Percentiles rank a stretch among this genome's conserved stretches.
Evolutionary conservation across 73 alveolate genomes (phyloP).

Genomic region (Tetrahymena borealis): DNA sequence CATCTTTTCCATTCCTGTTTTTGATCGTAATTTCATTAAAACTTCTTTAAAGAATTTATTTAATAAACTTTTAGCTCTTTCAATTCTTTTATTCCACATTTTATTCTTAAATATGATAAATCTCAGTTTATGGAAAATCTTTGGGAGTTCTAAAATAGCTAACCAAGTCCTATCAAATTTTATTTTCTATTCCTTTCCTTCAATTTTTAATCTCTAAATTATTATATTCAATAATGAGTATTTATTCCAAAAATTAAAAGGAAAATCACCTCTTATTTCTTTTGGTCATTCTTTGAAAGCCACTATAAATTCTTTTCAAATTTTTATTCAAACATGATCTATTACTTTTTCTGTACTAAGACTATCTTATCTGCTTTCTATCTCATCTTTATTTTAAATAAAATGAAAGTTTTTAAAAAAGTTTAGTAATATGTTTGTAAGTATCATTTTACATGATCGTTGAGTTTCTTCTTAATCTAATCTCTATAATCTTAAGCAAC

Average conservation of each 20-base stretch:
- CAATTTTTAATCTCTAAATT: not conserved
- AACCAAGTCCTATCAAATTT: not conserved
- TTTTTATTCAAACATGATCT: not conserved
- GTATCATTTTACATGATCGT: not conserved
- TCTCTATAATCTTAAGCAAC: not conserved
- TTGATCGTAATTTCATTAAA: not conserved
- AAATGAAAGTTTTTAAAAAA: not conserved
- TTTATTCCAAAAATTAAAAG: no score
- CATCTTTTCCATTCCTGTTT: not conserved
- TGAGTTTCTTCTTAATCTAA: not conserved
- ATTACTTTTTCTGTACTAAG: not conserved
- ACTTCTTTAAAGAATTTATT: not conserved
- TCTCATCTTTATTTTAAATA: not conserved
- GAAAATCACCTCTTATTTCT: not conserved
- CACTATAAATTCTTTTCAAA: not conserved
- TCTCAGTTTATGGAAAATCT: not conserved
- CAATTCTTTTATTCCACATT: not conserved
- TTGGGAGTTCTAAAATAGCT: not conserved
- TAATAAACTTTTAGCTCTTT: not conserved
- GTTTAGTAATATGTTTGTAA: no score
- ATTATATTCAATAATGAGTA: not conserved
- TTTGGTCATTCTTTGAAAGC: not conserved
- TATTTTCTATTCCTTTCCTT: not conserved
- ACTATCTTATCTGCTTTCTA: not conserved
- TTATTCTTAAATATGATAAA: not conserved